Base-by-base conservation (phyloP, 1,139 yeast genomes). In the Candida anutae region DNA sequence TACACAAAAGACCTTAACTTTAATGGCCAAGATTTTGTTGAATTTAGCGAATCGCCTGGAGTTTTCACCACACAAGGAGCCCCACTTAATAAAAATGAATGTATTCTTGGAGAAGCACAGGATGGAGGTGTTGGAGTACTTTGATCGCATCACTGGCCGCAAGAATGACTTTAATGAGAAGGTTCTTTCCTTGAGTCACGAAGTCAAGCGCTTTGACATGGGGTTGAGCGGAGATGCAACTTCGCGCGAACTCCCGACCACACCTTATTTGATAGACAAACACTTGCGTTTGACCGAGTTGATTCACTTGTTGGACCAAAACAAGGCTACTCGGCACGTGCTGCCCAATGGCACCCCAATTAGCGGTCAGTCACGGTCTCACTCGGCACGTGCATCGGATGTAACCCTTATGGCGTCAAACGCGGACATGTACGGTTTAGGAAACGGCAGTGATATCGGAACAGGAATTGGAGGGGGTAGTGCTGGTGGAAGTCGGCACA, bases 1-100 rank as follows among this genome's bases (percentile, higher is more conserved):
- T 13, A 66, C 77, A 1, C 90, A 85, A 42, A 64, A 94, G 33
- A 80, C 95, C 0, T 55, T 88, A 29, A 84, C 95, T 0, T 55
- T 87, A 24, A 61, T 87, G 11, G 85, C 96, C n/a, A 90, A 90
- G 46, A 67, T 84, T 14, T 50, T 88, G 24, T 70, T 87, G 49
- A 82, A 83, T 26, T 68, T 88, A 38, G 87, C 95, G 2, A 88
- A 82, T 40, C 58, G 94, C 26, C 76, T 77, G 22, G 57, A 58
- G 27, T 85, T 90, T 50, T 85, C 62, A 17, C 79, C 48, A 37
- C 83, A 71, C 29, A 88, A 87, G 46, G 97, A 88, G 46, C 85
- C 93, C 1, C 85, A 80, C 62, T 62, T 90, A 57, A 64, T 72
- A 16, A 64, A 61, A 19, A 68, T 88, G 74, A 88, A 88, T 49